These are phyloP conservation scores for Yamadazyma laniorum DNA, from an alignment of 805 yeast species.

Conservation along the genomic window DNA sequence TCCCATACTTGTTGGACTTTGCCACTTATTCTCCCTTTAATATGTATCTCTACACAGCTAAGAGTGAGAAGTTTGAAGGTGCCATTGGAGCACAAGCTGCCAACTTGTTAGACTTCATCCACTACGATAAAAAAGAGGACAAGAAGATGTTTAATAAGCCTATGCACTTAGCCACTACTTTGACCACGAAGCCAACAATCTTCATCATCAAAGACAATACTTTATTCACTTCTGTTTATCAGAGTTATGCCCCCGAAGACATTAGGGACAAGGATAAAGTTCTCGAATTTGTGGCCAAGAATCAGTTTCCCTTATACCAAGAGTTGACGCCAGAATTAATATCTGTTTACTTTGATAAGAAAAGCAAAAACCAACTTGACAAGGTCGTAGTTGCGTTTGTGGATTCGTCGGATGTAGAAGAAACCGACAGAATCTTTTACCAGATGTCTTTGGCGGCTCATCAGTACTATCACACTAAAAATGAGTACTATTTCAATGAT, in stretches of 20 bases:
- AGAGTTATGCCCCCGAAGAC: constrained; percentile 63
- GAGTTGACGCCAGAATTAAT: constrained; percentile 46
- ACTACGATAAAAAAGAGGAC: constrained; percentile 37
- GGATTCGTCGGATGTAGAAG: constrained; percentile 36
- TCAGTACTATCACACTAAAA: constrained; percentile 46
- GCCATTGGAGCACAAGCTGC: constrained; percentile 42
- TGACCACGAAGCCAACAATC: constrained; percentile 62
- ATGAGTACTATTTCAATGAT: constrained; percentile 37
- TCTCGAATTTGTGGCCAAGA: constrained; percentile 47
- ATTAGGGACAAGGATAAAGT: constrained; percentile 50
- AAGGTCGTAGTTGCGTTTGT: constrained; percentile 52
- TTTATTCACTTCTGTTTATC: constrained; percentile 50
- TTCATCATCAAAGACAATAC: constrained; percentile 59
- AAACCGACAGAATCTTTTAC: constrained; percentile 32
- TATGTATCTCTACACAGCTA: constrained; percentile 51
- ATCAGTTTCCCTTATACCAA: constrained; percentile 51
- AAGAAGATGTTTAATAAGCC: constrained; percentile 41
- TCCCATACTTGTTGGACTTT: constrained; percentile 61
- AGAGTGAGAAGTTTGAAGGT: constrained; percentile 41
- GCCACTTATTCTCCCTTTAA: constrained; percentile 54
- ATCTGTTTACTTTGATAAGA: constrained; percentile 33
- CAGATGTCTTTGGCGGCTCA: constrained; percentile 47
- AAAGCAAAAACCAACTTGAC: constrained; percentile 23
- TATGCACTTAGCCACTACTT: constrained; percentile 48
- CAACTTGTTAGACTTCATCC: constrained; percentile 42